phyloP scores from a whole-genome alignment of 140 eudicot genomes.

The Artemisia princeps region DNA sequence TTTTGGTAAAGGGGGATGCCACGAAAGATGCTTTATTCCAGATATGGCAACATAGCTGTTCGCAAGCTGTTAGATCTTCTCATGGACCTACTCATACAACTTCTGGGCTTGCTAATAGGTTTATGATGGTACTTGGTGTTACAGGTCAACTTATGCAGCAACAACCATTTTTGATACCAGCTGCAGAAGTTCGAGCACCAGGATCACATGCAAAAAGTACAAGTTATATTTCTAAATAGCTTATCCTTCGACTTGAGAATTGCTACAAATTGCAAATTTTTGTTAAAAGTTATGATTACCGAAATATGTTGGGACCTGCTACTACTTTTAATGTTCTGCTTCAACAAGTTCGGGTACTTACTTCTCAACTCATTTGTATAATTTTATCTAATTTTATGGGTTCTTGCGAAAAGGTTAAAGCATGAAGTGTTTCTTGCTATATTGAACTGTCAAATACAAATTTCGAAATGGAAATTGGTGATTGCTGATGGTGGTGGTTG shows the following conservation, averaged over 20 bases:
- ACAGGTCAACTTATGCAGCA: too few relatives aligned
- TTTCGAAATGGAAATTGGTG: constrained; percentile 15
- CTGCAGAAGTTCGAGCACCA: too few relatives aligned
- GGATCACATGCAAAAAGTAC: too few relatives aligned
- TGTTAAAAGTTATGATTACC: neutral
- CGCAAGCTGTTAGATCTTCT: too few relatives aligned
- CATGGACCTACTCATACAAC: too few relatives aligned
- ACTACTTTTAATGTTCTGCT: constrained; percentile 47
- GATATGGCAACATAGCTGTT: too few relatives aligned
- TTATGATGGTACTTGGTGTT: too few relatives aligned
- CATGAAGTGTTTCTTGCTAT: neutral
- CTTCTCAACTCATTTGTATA: constrained; percentile 1
- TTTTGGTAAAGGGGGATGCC: too few relatives aligned
- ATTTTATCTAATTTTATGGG: neutral
- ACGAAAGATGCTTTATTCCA: too few relatives aligned
- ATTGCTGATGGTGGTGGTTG: constrained; percentile 6
- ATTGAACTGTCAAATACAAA: neutral
- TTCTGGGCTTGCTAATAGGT: too few relatives aligned
- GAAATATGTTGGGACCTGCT: constrained; percentile 38
- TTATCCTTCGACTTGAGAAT: constrained; percentile 16
- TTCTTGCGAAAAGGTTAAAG: neutral
- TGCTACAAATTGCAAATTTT: neutral
- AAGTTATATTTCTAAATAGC: neutral
- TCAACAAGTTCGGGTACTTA: constrained; percentile 58
- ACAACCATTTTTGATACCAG: too few relatives aligned